A percentile compares a stretch with the other conserved stretches of the same genome.
phyloP scores from a whole-genome alignment of 257 asterid genomes.

The Forsythia suspensa region DNA sequence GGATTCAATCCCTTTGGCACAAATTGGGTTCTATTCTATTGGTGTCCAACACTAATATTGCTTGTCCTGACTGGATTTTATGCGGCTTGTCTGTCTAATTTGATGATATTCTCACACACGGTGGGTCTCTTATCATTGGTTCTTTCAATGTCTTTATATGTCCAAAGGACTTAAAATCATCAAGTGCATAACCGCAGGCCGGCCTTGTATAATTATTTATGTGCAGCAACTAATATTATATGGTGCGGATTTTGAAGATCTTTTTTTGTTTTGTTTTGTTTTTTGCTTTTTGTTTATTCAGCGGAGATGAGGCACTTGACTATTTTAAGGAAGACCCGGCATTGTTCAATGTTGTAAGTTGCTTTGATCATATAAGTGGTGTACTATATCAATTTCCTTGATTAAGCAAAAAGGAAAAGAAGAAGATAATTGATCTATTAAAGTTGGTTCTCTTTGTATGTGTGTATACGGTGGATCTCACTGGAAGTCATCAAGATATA shows the following conservation, averaged over 20 bases:
- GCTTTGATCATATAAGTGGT: neutral
- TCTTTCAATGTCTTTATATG: neutral
- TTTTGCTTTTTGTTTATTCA: slow-evolving; percentile 30
- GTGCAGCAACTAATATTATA: neutral
- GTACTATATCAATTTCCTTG: neutral
- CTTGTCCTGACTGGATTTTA: neutral
- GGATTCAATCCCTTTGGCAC: neutral
- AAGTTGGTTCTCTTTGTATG: neutral
- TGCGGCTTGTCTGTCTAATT: neutral
- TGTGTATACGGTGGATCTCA: neutral
- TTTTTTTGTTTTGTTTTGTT: neutral
- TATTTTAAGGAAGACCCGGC: slow-evolving; percentile 81
- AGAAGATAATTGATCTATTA: neutral
- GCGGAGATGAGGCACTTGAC: slow-evolving; percentile 80
- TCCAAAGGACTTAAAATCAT: neutral
- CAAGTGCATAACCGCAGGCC: neutral
- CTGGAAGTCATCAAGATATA: neutral
- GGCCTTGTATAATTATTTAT: neutral
- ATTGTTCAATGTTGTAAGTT: slow-evolving; percentile 77
- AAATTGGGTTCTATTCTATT: neutral
- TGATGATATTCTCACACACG: neutral
- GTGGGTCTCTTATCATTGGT: neutral
- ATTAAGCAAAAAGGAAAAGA: neutral
- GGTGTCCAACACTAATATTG: neutral
- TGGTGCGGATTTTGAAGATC: neutral